Conservation (phyloP, 2,329 filamentous ascomycete species). For the Botrytis tulipae region DNA sequence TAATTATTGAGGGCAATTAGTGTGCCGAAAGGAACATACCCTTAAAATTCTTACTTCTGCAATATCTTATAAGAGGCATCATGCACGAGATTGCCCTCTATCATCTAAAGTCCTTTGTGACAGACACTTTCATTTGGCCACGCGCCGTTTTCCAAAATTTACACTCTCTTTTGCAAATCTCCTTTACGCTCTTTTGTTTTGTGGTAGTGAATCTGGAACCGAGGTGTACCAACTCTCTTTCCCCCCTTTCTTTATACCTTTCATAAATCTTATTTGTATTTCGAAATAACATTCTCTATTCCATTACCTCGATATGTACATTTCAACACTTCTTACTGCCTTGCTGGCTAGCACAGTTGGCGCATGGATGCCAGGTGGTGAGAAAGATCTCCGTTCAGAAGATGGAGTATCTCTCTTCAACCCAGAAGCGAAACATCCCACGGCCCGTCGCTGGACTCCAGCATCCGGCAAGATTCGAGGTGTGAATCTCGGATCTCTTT, state of each 20-base stretch:
- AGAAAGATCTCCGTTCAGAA: slow-evolving; percentile 6
- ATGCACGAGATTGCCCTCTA: not conserved
- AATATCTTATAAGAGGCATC: not conserved
- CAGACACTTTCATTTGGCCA: not conserved
- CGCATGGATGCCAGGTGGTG: slow-evolving; percentile 19
- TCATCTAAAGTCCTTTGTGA: not conserved
- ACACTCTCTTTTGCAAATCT: not conserved
- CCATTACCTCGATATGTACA: not conserved
- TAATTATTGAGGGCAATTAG: not conserved
- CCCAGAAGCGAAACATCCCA: slow-evolving; percentile 7
- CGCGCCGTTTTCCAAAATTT: not conserved
- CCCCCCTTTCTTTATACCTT: not conserved
- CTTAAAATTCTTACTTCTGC: not conserved
- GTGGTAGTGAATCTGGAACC: not conserved
- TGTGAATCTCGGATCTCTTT: slow-evolving; percentile 49
- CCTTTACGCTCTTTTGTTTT: not conserved
- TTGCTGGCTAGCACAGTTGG: slow-evolving; percentile 12
- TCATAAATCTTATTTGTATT: not conserved
- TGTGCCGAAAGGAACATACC: not conserved
- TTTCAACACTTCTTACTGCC: slow-evolving; percentile 11
- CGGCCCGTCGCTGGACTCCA: slow-evolving; percentile 14
- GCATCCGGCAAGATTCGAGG: slow-evolving; percentile 45
- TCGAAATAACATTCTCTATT: not conserved
- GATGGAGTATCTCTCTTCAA: slow-evolving; percentile 19
- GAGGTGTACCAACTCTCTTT: not conserved